A percentile compares a stretch with the other conserved stretches of the same genome.
These are phyloP conservation scores for Chlorella sp. DNA, from an alignment of 139 green algal genomes.

Conservation along the genomic window DNA sequence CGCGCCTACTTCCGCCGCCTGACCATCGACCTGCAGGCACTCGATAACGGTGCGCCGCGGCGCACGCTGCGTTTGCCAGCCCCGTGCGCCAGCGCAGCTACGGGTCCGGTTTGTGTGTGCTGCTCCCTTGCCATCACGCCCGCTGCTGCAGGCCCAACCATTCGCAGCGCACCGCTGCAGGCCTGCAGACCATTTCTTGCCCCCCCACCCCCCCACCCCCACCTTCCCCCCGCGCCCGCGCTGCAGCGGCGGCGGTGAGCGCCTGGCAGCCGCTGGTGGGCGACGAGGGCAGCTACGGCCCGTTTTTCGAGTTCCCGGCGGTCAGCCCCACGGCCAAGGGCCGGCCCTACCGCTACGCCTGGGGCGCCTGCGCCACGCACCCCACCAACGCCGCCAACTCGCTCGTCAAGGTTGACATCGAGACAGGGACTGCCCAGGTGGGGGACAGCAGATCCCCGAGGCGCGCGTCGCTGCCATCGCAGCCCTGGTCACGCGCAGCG, in stretches of 20 bases:
- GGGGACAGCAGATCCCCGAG: no score
- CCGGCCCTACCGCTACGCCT: constrained; percentile 56
- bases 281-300: constrained; percentile 21
- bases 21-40: constrained; percentile 25
- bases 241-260: constrained; percentile 7
- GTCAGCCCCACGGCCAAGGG: constrained; percentile 44
- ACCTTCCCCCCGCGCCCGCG: not conserved
- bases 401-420: constrained; percentile 68
- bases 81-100: no score
- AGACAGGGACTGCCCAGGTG: constrained; percentile 16
- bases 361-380: constrained; percentile 50
- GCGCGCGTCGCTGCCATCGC: constrained; percentile 47
- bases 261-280: constrained; percentile 16
- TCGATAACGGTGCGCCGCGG: no score
- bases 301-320: constrained; percentile 46
- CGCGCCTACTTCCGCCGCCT: constrained; percentile 13
- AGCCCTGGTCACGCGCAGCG: no score
- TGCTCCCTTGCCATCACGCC: no score
- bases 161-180: no score
- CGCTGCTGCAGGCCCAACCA: no score
- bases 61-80: no score
- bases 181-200: no score
- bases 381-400: constrained; percentile 75
- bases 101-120: no score
- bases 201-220: no score